Evolutionary conservation across 2,329 filamentous ascomycete genomes (phyloP), one percentile per base, ranked within the genome.

Genomic region (Colletotrichum coccodes): DNA sequence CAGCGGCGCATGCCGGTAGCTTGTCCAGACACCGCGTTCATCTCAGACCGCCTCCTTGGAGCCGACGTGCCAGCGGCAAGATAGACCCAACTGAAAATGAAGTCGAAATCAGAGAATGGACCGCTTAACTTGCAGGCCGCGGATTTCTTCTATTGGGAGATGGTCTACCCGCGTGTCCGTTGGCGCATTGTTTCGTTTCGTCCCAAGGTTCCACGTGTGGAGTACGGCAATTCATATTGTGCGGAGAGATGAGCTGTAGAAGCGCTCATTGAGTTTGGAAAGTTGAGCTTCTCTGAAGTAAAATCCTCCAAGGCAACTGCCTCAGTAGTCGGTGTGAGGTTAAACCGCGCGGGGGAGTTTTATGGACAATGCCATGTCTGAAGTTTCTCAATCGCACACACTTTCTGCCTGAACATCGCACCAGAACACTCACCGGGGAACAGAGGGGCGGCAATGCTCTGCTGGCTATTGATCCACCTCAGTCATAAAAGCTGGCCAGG

Each of bases 121-220:
- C 47, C 53, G 23, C 38, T 38, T 32, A 53, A 38, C 11, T 32
- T 64, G 23, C 44, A 50, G 54, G 53, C 40, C 18, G 36, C 49
- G 46, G 42, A 36, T 42, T 60, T 49, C 18, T 53, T 26, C 23
- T 28, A 42, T 49, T 34, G 40, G 32, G 49, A 59, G 30, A 12
- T 30, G 30, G 40, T 47, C 34, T 23, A 42, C 47, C 63, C 47
- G 57, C 53, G 49, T 21, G 30, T n/a, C 54, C 36, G 56, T 60
- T 49, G 53, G 61, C 47, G 34, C 54, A 36, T 44, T 65, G 66
- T 68, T 68, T 65, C 54, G 66, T 68, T 68, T 68, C 66, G 66
- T 60, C 66, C 66, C 47, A 60, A 49, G 16, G 28, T 36, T 12
- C 49, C 66, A 69, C 66, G 61, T 69, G 66, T 52, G 47, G 49